Percentiles rank a stretch among this genome's conserved stretches.
Evolutionary conservation across 352 stramenopile species (phyloP).

Genomic region (Pythium graminicola): DNA sequence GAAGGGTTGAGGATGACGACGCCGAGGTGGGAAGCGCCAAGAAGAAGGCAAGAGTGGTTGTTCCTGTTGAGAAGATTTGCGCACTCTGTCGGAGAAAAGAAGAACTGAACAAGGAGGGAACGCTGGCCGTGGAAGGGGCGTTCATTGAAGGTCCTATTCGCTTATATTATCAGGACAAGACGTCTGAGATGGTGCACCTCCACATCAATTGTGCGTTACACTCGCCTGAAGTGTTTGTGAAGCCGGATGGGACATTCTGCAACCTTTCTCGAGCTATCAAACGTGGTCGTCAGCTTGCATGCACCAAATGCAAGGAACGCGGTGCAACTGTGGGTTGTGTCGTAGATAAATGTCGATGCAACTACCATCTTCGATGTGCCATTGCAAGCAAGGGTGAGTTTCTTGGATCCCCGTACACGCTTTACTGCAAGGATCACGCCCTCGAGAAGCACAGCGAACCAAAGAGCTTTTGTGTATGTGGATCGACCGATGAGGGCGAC

Average conservation of each 20-base stretch:
- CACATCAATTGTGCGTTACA: slow-evolving; percentile 82
- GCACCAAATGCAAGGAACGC: slow-evolving; percentile 52
- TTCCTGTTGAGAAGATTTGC: slow-evolving; percentile 37
- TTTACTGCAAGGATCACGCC: slow-evolving; percentile 69
- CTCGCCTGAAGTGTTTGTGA: slow-evolving; percentile 77
- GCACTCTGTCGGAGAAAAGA: slow-evolving; percentile 54
- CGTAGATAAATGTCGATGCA: slow-evolving; percentile 65
- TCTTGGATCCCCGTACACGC: slow-evolving; percentile 56
- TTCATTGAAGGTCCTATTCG: slow-evolving; percentile 75
- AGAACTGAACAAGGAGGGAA: slow-evolving; percentile 19
- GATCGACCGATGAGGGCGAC: slow-evolving; percentile 37
- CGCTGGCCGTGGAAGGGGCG: slow-evolving; percentile 40
- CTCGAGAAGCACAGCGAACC: slow-evolving; percentile 33
- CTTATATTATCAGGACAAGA: slow-evolving; percentile 61
- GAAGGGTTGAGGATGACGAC: slow-evolving; percentile 14
- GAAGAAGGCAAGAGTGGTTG: slow-evolving; percentile 18
- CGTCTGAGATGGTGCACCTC: slow-evolving; percentile 57
- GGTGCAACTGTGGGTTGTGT: slow-evolving; percentile 75
- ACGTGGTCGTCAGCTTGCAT: slow-evolving; percentile 69
- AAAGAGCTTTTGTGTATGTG: slow-evolving; percentile 43
- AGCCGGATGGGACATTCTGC: slow-evolving; percentile 73
- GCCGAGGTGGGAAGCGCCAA: slow-evolving; percentile 13
- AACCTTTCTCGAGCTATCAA: slow-evolving; percentile 73
- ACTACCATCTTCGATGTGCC: slow-evolving; percentile 76
- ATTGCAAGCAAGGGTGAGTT: slow-evolving; percentile 68